Base-by-base conservation (phyloP, 1,284 basidiomycete species). In the Nidula niveotomentosa region DNA sequence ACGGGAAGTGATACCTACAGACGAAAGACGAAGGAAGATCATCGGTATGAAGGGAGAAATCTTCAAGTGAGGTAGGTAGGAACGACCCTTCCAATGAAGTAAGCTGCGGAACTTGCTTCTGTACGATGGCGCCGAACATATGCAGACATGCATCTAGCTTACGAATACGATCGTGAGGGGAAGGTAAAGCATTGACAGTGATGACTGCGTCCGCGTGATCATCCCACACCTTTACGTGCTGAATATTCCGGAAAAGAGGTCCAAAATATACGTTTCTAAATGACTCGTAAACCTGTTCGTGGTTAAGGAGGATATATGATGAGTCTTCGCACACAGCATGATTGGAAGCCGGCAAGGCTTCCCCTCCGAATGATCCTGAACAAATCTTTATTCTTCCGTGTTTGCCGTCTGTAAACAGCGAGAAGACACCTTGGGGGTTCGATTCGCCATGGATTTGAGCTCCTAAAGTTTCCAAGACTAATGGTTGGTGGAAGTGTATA, bases 71-170 rank as follows among this genome's bases (percentile, higher is more conserved):
- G 10, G 67, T 64, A 9, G 71, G 71, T 34, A 71, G 58, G 57
- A 67, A 71, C 8, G 69, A 62, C 9, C 71, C 71, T 9, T 64
- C 55, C 23, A 52, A 55, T 12, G 63, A 61, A 18, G 63, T 58
- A n/a, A 64, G 51, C n/a, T 57, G 54, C 2, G 62, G 62, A 5
- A 65, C 60, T n/a, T 63, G 36, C 4, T 60, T 56, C 13, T 62
- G 62, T 4, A 66, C 65, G 15, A 67, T 50, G 2, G 65, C 62
- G 34, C 68, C 71, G 50, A 73, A 66, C 68, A 69, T 68, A 54
- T 73, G 71, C 15, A 72, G 53, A 39, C 69, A 70, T 8, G 71
- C 67, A 53, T 73, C 71, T 43, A 73, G 57, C 53, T 68, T 68
- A 7, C 70, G 65, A 48, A 69, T 66, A 47, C 64, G 62, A 51